phyloP scores from a whole-genome alignment of 768 basidiomycete genomes.

The Lactarius psammicola region DNA sequence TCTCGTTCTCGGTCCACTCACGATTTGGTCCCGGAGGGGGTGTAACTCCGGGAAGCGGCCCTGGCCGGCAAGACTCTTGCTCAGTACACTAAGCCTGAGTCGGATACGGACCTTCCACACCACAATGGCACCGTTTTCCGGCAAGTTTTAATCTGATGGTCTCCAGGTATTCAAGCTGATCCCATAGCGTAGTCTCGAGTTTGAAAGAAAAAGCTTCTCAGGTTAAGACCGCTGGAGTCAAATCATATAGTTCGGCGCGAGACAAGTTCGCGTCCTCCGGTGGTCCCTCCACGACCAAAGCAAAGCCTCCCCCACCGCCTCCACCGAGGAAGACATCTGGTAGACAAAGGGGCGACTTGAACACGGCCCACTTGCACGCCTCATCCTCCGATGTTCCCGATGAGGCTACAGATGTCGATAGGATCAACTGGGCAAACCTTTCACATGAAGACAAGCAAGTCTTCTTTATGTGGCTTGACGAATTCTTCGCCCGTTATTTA shows the following conservation, averaged over 20 bases:
- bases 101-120: not conserved
- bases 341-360: not conserved
- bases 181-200: slow-evolving; percentile 2
- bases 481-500: slow-evolving; percentile 61
- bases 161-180: not conserved
- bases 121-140: slow-evolving; percentile 21
- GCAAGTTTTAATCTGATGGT: slow-evolving; percentile 1
- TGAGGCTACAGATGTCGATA: slow-evolving; percentile 19
- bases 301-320: slow-evolving; percentile 12
- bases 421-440: slow-evolving; percentile 62
- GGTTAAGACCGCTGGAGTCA: slow-evolving; percentile 13
- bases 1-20: no score
- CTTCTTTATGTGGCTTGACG: slow-evolving; percentile 80
- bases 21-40: no score
- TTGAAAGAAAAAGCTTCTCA: slow-evolving; percentile 21
- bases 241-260: slow-evolving; percentile 14
- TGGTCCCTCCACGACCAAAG: not conserved
- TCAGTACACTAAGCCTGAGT: no score
- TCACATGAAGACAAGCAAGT: slow-evolving; percentile 63
- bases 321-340: slow-evolving; percentile 5
- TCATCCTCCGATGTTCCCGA: not conserved
- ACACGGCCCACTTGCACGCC: not conserved
- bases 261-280: not conserved
- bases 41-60: no score
- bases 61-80: no score